Evolutionary conservation across 148 eudicot genomes (phyloP).

Genomic region (Gaultheria prostrata): DNA sequence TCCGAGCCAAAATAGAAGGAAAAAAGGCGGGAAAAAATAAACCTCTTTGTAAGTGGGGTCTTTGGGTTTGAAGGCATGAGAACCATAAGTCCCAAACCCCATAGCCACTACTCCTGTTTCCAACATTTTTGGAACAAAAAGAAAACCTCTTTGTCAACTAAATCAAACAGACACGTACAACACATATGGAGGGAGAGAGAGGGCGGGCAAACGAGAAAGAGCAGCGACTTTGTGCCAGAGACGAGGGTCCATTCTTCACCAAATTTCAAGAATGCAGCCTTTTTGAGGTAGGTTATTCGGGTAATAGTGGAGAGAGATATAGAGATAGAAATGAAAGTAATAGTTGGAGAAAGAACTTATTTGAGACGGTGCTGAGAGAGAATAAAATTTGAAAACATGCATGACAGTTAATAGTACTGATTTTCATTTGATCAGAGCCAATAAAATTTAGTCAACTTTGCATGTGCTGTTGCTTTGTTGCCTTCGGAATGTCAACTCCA

Average conservation of each 20-base stretch:
- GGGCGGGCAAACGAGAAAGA: conserved; percentile 43
- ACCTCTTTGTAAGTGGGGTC: conserved; percentile 79
- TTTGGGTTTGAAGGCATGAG: conserved; percentile 86
- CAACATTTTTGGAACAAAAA: background rate
- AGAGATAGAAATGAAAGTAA: too few species aligned
- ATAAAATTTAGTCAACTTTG: too few species aligned
- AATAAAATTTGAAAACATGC: too few species aligned
- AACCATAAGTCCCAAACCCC: conserved; percentile 86
- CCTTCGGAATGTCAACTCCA: too few species aligned
- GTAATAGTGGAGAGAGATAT: too few species aligned
- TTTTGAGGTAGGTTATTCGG: too few species aligned
- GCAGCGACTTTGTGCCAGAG: conserved; percentile 91
- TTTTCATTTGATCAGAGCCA: too few species aligned
- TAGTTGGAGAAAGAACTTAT: too few species aligned
- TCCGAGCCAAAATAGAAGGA: background rate
- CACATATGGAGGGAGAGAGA: background rate
- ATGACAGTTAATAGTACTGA: too few species aligned
- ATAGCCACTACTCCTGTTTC: conserved; percentile 68
- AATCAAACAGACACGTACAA: background rate
- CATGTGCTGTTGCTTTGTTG: too few species aligned
- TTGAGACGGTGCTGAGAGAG: too few species aligned
- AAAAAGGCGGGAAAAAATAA: background rate
- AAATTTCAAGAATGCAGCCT: background rate
- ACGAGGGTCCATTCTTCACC: conserved; percentile 52
- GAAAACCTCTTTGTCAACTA: background rate